Base-by-base conservation (phyloP, 768 basidiomycete species). In the Trametes elegans region DNA sequence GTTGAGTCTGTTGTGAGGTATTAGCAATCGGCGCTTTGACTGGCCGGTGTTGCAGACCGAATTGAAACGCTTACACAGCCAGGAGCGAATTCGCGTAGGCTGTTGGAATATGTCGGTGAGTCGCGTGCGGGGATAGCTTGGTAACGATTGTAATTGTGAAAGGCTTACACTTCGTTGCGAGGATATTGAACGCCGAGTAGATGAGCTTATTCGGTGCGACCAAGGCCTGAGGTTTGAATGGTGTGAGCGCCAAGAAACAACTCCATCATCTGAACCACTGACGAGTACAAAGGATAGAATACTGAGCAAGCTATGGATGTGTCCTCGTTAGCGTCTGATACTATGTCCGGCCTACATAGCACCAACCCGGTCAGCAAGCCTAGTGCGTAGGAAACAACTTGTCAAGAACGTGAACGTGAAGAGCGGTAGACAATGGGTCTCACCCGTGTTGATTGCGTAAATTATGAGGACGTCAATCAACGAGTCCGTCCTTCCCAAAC, bases 381-480 rank as follows among this genome's bases (percentile, higher is more conserved):
- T n/a, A n/a, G n/a, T n/a, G n/a, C n/a, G n/a, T 53, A 13, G 16
- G 16, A 31, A 27, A 29, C 7, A 1, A 10, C 27, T 8, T 7
- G 23, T 24, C 29, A 42, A 16, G 16, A n/a, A 10, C 14, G 28
- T 19, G 34, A 26, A 3, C 7, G 9, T 9, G 3, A 5, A 14
- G 2, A 3, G 1, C n/a, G 13, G 5, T 1, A 24, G 13, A 13
- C 0, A 40, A n/a, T n/a, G n/a, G n/a, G n/a, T n/a, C 53, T 16
- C 2, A 55, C 53, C 53, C 3, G 53, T 55, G 24, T 55, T 55
- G 53, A 55, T 46, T 18, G 45, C 36, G 24, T 55, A 55, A 16
- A 55, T 31, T 16, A 40, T 49, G 23, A 48, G n/a, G 7, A 34
- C 11, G 29, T 55, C 46, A 29, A 55, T 34, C 23, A 48, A 3